Conservation (phyloP, 108 stramenopile genomes). For the Skeletonema tropicum region DNA sequence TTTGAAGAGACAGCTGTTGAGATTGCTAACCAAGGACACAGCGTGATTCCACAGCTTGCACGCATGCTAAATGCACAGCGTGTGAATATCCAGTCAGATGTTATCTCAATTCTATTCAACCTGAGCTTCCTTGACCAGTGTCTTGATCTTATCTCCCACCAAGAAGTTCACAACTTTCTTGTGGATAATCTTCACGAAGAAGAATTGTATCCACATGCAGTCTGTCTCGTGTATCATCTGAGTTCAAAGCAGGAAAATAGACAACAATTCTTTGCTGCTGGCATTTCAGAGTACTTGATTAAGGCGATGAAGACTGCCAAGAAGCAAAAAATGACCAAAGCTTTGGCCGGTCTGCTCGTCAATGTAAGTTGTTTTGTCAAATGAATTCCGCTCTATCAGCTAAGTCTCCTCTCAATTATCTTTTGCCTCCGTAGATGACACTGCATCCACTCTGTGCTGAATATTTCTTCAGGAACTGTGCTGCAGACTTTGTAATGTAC, state of each 20-base stretch:
- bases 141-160: constrained; percentile 12
- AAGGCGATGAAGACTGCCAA: constrained; percentile 12
- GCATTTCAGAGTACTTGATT: constrained; percentile 18
- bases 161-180: constrained; percentile 15
- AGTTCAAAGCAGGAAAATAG: constrained; percentile 27
- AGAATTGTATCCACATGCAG: not conserved
- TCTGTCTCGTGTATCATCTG: constrained; percentile 26
- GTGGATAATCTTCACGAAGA: constrained; percentile 13
- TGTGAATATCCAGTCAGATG: not conserved
- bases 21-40: constrained; percentile 10
- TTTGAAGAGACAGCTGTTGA: constrained; percentile 33
- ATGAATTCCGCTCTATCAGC: not conserved
- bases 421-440: constrained; percentile 19
- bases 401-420: not conserved
- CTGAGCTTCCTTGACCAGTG: constrained; percentile 35
- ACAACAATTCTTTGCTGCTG: constrained; percentile 19
- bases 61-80: constrained; percentile 2
- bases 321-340: constrained; percentile 4
- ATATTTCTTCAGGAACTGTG: constrained; percentile 3
- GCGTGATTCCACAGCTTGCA: constrained; percentile 19
- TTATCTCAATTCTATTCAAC: constrained; percentile 28
- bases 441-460: constrained; percentile 34
- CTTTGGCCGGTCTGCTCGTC: constrained; percentile 32
- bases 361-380: constrained; percentile 17
- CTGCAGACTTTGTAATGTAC: not conserved